These are phyloP conservation scores for Lentinula boryana DNA, from an alignment of 768 basidiomycete species.

Conservation along the genomic window DNA sequence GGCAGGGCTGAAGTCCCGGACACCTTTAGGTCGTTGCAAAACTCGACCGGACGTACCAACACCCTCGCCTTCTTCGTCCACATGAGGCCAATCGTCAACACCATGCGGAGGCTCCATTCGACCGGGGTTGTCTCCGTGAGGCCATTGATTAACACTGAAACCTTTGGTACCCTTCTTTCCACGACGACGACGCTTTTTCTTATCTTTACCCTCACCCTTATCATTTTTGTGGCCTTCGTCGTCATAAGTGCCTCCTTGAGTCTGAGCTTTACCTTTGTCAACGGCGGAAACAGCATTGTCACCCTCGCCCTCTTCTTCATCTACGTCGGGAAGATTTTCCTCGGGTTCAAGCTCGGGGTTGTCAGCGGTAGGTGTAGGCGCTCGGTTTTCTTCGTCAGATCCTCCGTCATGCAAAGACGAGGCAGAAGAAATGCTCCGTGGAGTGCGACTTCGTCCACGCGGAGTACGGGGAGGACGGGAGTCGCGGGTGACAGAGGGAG, in stretches of 20 bases:
- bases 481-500: background rate
- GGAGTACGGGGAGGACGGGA: background rate
- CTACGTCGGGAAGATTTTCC: background rate
- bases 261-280: background rate
- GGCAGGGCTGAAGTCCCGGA: background rate
- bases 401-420: background rate
- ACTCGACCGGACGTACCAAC: background rate
- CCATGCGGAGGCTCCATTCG: slow-evolving; percentile 1
- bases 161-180: slow-evolving; percentile 1
- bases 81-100: slow-evolving; percentile 4
- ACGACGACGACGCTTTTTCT: slow-evolving; percentile 5
- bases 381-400: background rate
- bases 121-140: slow-evolving; percentile 4
- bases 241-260: background rate
- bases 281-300: background rate
- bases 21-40: background rate
- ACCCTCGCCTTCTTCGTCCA: background rate
- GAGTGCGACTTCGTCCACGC: background rate
- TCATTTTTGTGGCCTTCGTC: background rate
- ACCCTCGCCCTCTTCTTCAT: background rate
- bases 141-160: slow-evolving; percentile 2
- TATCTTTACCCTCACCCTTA: background rate
- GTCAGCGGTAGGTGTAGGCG: background rate
- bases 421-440: background rate
- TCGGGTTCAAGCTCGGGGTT: background rate